Percentiles rank a stretch among this genome's conserved stretches.
Evolutionary conservation across 345 rosid species (phyloP).

Genomic region (Crucihimalaya himalaica): DNA sequence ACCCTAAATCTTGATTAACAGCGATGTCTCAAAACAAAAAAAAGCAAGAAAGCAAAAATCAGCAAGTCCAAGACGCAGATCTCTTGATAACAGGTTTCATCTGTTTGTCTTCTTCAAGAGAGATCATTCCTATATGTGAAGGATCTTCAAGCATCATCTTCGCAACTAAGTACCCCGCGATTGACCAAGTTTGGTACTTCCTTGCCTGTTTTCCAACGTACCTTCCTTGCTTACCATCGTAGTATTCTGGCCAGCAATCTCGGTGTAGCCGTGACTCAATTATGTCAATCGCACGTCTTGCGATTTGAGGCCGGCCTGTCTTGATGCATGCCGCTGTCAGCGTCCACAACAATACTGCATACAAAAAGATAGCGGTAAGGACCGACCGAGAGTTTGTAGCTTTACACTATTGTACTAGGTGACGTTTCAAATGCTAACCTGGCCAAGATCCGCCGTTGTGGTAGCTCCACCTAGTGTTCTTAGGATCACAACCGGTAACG

Average conservation of each 20-base stretch:
- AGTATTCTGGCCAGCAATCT: constrained; percentile 73
- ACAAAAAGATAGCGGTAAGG: neutral
- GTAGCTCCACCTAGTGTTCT: constrained; percentile 68
- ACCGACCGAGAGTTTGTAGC: too few relatives aligned
- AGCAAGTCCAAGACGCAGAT: constrained; percentile 64
- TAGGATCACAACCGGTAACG: constrained; percentile 66
- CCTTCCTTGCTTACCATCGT: constrained; percentile 63
- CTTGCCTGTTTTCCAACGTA: constrained; percentile 65
- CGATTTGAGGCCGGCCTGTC: constrained; percentile 70
- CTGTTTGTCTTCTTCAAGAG: constrained; percentile 69
- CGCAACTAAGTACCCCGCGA: constrained; percentile 66
- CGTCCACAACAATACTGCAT: constrained; percentile 64
- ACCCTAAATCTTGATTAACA: too few relatives aligned
- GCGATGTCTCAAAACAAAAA: too few relatives aligned
- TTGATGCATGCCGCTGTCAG: constrained; percentile 69
- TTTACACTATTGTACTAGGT: too few relatives aligned
- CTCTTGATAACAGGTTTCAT: constrained; percentile 60
- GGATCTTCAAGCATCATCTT: constrained; percentile 76
- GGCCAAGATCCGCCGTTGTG: constrained; percentile 78
- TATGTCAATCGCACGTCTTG: constrained; percentile 59
- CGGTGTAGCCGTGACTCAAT: constrained; percentile 53
- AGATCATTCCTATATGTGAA: constrained; percentile 63
- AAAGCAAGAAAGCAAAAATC: neutral
- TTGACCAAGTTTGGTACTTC: constrained; percentile 70
- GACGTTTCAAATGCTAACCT: constrained; percentile 39